phyloP scores from a whole-genome alignment of 495 filamentous ascomycete genomes.

The Podospora anserina region DNA sequence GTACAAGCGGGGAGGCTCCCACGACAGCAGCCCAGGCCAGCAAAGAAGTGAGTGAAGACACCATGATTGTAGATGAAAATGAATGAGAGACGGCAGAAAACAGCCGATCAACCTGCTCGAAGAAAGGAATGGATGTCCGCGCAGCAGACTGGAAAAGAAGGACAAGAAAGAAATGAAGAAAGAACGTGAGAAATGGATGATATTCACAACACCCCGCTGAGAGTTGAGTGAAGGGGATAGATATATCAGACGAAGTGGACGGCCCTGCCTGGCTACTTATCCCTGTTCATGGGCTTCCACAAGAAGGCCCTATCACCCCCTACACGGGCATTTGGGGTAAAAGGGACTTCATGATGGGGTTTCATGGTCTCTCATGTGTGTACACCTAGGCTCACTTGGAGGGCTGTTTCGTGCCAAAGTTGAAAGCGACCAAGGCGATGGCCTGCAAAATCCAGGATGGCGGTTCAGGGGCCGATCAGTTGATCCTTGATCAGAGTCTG shows the following conservation, averaged over 20 bases:
- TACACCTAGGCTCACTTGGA: slow-evolving; percentile 12
- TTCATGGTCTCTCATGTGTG: slow-evolving; percentile 17
- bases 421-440: slow-evolving; percentile 3
- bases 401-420: slow-evolving; percentile 17
- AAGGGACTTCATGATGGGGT: slow-evolving; percentile 9
- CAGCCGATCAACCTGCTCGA: slow-evolving; percentile 1
- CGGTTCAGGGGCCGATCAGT: slow-evolving; percentile 12
- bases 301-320: neutral
- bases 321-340: slow-evolving; percentile 7
- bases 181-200: slow-evolving; percentile 25
- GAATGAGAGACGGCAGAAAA: neutral
- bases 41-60: slow-evolving; percentile 24
- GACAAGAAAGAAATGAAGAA: slow-evolving; percentile 19
- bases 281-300: slow-evolving; percentile 2
- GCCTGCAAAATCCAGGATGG: neutral
- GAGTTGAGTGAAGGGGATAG: slow-evolving; percentile 4
- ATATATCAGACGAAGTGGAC: slow-evolving; percentile 6
- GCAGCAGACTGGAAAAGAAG: slow-evolving; percentile 31
- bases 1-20: slow-evolving; percentile 21
- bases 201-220: slow-evolving; percentile 26
- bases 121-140: slow-evolving; percentile 34
- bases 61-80: slow-evolving; percentile 23
- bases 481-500: neutral
- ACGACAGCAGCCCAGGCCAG: slow-evolving; percentile 30
- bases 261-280: slow-evolving; percentile 18